Evolutionary conservation across 2,329 filamentous ascomycete species (phyloP), one percentile per base, ranked within the genome.

Genomic region (Hypoxylon rubiginosum): DNA sequence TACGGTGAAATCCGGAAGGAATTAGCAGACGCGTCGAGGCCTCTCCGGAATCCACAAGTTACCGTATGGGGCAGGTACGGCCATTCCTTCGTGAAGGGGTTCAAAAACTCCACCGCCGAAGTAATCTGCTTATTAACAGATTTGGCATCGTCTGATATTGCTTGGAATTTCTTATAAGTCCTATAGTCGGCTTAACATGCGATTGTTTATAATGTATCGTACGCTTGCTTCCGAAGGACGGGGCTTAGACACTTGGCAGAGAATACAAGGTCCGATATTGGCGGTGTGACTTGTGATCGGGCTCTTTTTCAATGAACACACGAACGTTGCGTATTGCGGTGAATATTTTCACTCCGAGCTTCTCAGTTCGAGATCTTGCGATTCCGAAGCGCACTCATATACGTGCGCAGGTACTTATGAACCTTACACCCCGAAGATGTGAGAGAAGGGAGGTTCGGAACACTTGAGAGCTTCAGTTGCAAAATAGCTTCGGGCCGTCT

Each of bases 1-100:
- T 4, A 30, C 46, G 46, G 46, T 24, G 46, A 49, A 24, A 28
- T 28, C 46, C 46, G 46, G 46, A 15, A 30, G 46, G 46, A 49
- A 49, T 30, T 28, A n/a, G 24, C 9, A 49, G 46, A 49, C n/a
- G 46, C 24, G 21, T 49, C 46, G 46, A 49, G 46, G 19, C 46
- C 46, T 49, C 46, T 26, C 46, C 24, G 21, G 13, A 49, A 24
- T 49, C 46, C 46, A n/a, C 46, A 7, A 15, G 15, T n/a, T 28
- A n/a, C 46, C 30, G 2, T 30, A 49, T 49, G 11, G 39, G 39
- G 9, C n/a, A n/a, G n/a, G n/a, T n/a, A n/a, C n/a, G 39, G 4
- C 13, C 13, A 41, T 19, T 41, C 39, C 39, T 41, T 19, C 39
- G 17, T 19, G 39, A n/a, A 41, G 13, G 17, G 10, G 17, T 41